Base-by-base conservation (phyloP, 1,139 yeast species). In the Hyphopichia wangnamkhiaoensis region DNA sequence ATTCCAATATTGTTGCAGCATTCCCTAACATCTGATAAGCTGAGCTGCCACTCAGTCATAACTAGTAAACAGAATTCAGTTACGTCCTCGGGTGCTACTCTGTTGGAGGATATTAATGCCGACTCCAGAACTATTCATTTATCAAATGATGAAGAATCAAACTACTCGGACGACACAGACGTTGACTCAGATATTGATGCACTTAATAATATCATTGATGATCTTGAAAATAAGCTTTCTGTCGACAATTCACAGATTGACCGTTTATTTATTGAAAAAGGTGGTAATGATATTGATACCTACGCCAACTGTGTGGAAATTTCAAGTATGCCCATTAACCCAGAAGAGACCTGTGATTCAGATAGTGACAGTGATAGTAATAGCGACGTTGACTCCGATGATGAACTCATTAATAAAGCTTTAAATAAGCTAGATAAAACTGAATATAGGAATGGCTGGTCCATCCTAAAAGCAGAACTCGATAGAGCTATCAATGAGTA, bases 141-240 rank as follows among this genome's bases (percentile, higher is more conserved):
- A 21, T 21, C 12, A 16, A n/a, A 21, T 33, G 32, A 33, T 14
- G 21, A n/a, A 19, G 17, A 5, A 12, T 18, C 18, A 9, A 24
- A 16, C 17, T 18, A 14, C 37, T 23, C 26, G 21, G 39, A 33
- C 16, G 49, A 45, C 31, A 45, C 52, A 7, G 62, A 56, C 37
- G 37, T 37, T 33, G 63, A 57, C 37, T 58, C 65, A 0, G 68
- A 61, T 41, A 49, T 52, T 26, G 65, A 60, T 23, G 33, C 48
- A 30, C 57, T 57, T n/a, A 36, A 16, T 10, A 17, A 17, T 13
- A 24, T 16, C 20, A 18, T 20, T 35, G 23, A 33, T 15, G 12
- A 25, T 17, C 17, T 28, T 28, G 20, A 28, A 7, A 15, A 12
- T 7, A 28, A 28, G 10, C n/a, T 28, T 12, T 5, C 31, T 4